Evolutionary conservation across 768 basidiomycete species (phyloP), one percentile per base, ranked within the genome.

Genomic region (Dentipellis sp.): DNA sequence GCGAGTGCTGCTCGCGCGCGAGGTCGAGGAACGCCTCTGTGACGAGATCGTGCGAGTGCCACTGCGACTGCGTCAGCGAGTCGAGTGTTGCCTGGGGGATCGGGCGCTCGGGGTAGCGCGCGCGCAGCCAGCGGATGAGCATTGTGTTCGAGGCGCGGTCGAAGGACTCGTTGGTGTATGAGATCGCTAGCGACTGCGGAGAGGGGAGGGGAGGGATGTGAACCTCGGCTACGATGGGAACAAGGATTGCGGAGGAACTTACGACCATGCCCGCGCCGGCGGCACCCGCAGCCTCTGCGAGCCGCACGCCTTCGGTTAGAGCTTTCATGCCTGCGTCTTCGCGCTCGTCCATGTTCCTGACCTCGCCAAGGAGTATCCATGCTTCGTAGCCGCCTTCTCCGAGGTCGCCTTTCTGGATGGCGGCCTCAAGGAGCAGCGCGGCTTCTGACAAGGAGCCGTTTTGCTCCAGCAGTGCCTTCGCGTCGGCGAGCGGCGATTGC

Each of bases 161-260:
- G 63, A 85, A 88, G 0, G 82, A 82, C 71, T 98, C 95, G 64
- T 98, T 99, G 35, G 94, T 95, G 69, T 91, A 98, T 9, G 92
- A 93, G 60, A 97, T 93, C 1, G 95, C 94, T 36, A 97, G 80
- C 6, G 93, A 93, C 94, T 97, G 63, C 40, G 17, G 36, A 38
- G 52, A 36, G 23, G 23, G 51, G 9, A 11, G 19, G 66, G 23
- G 65, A 64, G 58, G 37, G 50, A 57, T 34, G 19, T 6, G 37
- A 11, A 52, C 17, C 37, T 29, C 29, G 29, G 29, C 29, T 29
- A 3, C 3, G 29, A 29, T 29, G 51, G 50, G 14, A 34, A 39
- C 9, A 21, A 29, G 16, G 21, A 29, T 46, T 52, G 34, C 40
- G 35, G 51, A 19, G 23, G 29, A 17, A 72, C 83, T 55, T 69